Base-by-base conservation (phyloP, 1,139 yeast species). In the Nadsonia commutata region DNA sequence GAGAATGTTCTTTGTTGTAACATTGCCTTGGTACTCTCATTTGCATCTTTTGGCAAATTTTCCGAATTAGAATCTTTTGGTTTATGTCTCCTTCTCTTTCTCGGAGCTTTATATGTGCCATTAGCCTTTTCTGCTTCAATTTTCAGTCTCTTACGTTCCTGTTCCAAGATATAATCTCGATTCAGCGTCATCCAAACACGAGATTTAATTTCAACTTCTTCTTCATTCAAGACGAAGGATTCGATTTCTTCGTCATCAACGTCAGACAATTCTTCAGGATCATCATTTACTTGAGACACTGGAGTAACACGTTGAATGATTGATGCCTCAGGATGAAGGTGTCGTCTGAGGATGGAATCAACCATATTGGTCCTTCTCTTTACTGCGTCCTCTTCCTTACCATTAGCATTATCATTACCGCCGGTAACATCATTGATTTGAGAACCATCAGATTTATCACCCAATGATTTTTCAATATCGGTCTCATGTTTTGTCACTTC, bases 171-270 rank as follows among this genome's bases (percentile, higher is more conserved):
- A 55, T 78, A 93, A 31, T 88, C 97, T 47, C 82, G 83, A 60
- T 90, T 85, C 44, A 84, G 68, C 1, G 93, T 86, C 45, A 82
- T 76, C 97, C 98, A 90, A 4, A 86, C 74, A 48, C 80, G 70
- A 51, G 83, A 86, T 60, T 84, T 88, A 54, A 78, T 56, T 45
- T 67, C 63, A 11, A 76, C 71, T 51, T 90, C 95, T 40, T 76
- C 81, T 41, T 73, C 77, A 3, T 74, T 71, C 44, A 90, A 65
- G 41, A 83, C 57, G 38, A 78, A 68, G 0, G 65, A 62, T 3
- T 74, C 76, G 9, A 83, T 65, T 54, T 86, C 94, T 18, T 75
- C 82, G 56, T 86, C 96, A 52, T 84, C 94, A 11, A 83, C 82
- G 55, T 84, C 94, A 31, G 76, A 78, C 39, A 83, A 66, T 44